Evolutionary conservation across 495 filamentous ascomycete species (phyloP), one percentile per base, ranked within the genome.

Genomic region (Penicillium fimorum): DNA sequence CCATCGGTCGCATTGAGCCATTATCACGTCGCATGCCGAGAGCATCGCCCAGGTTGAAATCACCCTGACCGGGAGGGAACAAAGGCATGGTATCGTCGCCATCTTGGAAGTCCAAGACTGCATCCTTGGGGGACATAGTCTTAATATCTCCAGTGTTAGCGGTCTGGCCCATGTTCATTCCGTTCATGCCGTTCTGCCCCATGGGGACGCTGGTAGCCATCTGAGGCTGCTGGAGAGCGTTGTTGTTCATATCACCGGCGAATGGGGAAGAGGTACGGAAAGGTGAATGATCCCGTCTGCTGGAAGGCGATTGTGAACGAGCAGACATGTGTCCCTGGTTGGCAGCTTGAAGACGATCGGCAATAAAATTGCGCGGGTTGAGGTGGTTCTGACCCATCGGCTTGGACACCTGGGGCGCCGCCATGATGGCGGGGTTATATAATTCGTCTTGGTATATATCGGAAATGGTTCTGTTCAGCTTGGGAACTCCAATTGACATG

Each of bases 111-210:
- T 96, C 93, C 56, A 96, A 76, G 56, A 93, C 68, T 5, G 92
- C 91, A 64, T 97, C 94, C 77, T 97, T 96, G 30, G 94, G 94
- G 13, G 94, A 98, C 50, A 98, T 97, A 5, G 95, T 97, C 67
- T 90, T 90, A 0, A 90, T 85, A 12, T 84, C 57, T 29, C 42
- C 42, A 38, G 52, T 35, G 20, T 54, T 54, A 1, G 49, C 8
- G 7, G 52, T 56, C 29, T 64, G 64, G 41, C 57, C 29, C 13
- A 32, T 38, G 13, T 38, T 47, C 46, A 52, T 43, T 22, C 70
- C 60, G 40, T 53, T 54, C 48, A 75, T 62, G 24, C 58, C 20
- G 12, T 45, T 65, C 42, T 74, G 63, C 41, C 57, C 15, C 80
- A 79, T 62, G 65, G 64, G 65, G 60, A 65, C 53, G 68, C 68